Evolutionary conservation across 2,329 filamentous ascomycete species (phyloP), one percentile per base, ranked within the genome.

Genomic region (Aspergillus sp.): DNA sequence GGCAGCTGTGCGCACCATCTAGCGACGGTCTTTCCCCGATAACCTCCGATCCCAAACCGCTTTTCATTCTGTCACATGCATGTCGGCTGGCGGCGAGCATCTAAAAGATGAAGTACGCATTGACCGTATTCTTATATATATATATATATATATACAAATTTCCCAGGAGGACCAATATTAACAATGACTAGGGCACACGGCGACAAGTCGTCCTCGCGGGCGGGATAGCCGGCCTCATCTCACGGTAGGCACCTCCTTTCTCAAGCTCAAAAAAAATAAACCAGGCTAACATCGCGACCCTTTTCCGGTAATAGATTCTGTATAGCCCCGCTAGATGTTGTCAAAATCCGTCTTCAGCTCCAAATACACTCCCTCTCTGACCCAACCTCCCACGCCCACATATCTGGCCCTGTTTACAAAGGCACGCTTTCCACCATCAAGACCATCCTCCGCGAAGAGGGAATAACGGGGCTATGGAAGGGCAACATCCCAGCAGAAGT

Each of bases 341-440:
- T 98, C 78, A 98, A 99, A 81, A 99, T 99, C 77, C 90, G 95
- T 47, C 87, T 98, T 46, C 95, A 99, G 74, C 86, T 99, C 17
- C 95, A 98, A 75, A 86, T 90, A 45, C 89, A 96, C 78, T 92
- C 91, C 49, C 84, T 90, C 59, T 89, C 88, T 66, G 89, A 93
- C 69, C 89, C 91, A 2, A 75, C 86, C 9, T 83, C 86, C 46
- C 80, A 85, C 62, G 78, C 78, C 52, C 68, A 76, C 62, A 67
- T 80, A 57, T 68, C 71, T 51, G 80, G 74, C 2, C 76, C 77
- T 66, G 51, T 82, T 54, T 72, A 93, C 78, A 91, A 48, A 37
- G 24, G 22, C 44, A 45, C 12, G 13, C 39, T 39, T 5, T 54
- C 47, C 39, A 59, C 37, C 34, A n/a, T 54, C 40, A 54, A 54